Base-by-base conservation (phyloP, 2,329 filamentous ascomycete species). In the Samsoniella hepiali region DNA sequence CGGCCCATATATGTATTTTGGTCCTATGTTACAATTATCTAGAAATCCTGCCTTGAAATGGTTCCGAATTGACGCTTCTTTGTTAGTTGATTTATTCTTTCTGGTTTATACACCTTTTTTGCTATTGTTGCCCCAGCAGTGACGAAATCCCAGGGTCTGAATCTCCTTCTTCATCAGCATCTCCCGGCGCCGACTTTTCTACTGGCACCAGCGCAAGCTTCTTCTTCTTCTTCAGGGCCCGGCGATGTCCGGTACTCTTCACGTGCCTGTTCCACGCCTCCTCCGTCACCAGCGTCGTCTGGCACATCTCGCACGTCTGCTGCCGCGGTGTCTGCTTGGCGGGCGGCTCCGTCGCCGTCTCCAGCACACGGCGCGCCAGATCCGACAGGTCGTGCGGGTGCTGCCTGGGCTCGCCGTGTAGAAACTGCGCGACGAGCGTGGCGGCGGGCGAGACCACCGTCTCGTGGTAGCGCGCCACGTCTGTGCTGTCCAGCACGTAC, bases 401-500 rank as follows among this genome's bases (percentile, higher is more conserved):
- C 0, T 86, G 86, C 45, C 90, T 80, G 1, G 74, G 53, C 44
- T 83, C 74, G 0, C 82, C 84, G 1, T 75, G 70, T 0, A 97
- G 80, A 69, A 96, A 96, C 0, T 77, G 73, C 13, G 78, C 72
- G 0, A 88, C 84, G 34, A 97, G 75, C 1, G 78, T 72, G 1
- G 84, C 77, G 0, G 91, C 93, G 2, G 87, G 87, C 2, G 80
- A 75, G 1, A 86, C 81, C 2, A 97, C 91, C n/a, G 81, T 77
- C 0, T 80, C 72, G 0, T 81, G 69, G 82, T 91, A 97, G 1
- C 76, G 71, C 0, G 79, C 70, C 2, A 88, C 78, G 68, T 95
- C 82, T 2, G 89, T 92, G 66, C 91, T 91, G 75, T 99, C 91
- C 1, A 98, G 77, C 2, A 98, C 76, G 72, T 91, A 98, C 1